These are phyloP conservation scores for Xerocomus minutiporus DNA, from an alignment of 1,284 basidiomycete species.

Conservation along the genomic window DNA sequence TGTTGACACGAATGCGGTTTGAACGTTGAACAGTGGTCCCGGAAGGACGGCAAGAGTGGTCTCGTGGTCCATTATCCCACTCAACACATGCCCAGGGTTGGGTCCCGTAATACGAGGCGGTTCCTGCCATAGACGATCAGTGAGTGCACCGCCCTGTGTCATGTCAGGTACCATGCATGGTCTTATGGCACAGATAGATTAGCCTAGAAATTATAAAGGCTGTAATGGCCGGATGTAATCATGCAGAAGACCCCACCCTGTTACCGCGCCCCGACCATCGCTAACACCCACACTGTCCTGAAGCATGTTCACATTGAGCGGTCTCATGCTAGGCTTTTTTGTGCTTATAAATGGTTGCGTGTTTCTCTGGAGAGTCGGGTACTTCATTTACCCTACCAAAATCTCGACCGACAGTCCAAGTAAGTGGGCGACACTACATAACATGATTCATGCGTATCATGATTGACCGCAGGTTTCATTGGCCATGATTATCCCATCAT, in stretches of 20 bases:
- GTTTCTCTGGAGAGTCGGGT: constrained; percentile 6
- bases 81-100: too few relatives aligned
- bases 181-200: not conserved
- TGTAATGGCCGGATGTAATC: not conserved
- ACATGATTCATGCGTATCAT: not conserved
- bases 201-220: not conserved
- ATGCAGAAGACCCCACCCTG: not conserved
- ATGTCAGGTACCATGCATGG: not conserved
- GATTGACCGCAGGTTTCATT: constrained; percentile 1
- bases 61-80: too few relatives aligned
- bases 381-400: not conserved
- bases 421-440: not conserved
- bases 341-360: constrained; percentile 4
- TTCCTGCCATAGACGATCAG: not conserved
- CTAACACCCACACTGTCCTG: not conserved
- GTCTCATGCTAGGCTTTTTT: not conserved
- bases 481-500: constrained; percentile 9
- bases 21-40: too few relatives aligned
- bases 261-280: not conserved
- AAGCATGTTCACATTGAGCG: not conserved
- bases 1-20: too few relatives aligned
- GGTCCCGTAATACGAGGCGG: not conserved
- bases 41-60: too few relatives aligned
- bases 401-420: not conserved
- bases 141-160: not conserved